Conservation (phyloP, 148 eudicot species). For the Amaranthus hypochondriacus region DNA sequence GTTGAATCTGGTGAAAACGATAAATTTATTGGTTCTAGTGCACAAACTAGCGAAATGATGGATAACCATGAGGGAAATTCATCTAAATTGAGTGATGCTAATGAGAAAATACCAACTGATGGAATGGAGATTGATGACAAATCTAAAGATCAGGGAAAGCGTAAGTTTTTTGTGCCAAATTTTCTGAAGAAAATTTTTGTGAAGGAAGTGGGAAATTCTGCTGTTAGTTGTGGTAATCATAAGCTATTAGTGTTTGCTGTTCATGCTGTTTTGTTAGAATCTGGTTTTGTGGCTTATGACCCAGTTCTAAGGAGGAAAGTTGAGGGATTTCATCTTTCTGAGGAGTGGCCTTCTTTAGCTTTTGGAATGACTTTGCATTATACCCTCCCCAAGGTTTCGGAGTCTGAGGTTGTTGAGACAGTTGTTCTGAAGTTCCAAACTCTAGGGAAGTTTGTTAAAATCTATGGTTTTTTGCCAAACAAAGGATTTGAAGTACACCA, state of each 20-base stretch:
- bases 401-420: constrained; percentile 29
- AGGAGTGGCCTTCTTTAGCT: constrained; percentile 53
- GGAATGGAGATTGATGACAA: constrained; percentile 57
- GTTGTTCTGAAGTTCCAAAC: constrained; percentile 66
- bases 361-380: constrained; percentile 52
- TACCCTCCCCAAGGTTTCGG: constrained; percentile 52
- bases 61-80: constrained; percentile 17
- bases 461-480: constrained; percentile 52
- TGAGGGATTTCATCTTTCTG: constrained; percentile 50
- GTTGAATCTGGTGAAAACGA: constrained; percentile 2
- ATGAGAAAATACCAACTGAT: constrained; percentile 20
- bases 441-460: constrained; percentile 48
- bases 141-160: constrained; percentile 20
- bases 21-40: constrained; percentile 10
- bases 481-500: constrained; percentile 37
- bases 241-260: constrained; percentile 68
- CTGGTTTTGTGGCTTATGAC: constrained; percentile 72
- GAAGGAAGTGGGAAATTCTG: constrained; percentile 63
- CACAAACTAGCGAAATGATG: constrained; percentile 2
- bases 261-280: constrained; percentile 73
- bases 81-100: constrained; percentile 3
- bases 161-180: constrained; percentile 65
- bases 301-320: constrained; percentile 31
- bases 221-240: constrained; percentile 46
- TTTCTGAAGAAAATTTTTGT: constrained; percentile 71